Conservation (phyloP, 768 basidiomycete species). For the Cyclocybe aegerita region DNA sequence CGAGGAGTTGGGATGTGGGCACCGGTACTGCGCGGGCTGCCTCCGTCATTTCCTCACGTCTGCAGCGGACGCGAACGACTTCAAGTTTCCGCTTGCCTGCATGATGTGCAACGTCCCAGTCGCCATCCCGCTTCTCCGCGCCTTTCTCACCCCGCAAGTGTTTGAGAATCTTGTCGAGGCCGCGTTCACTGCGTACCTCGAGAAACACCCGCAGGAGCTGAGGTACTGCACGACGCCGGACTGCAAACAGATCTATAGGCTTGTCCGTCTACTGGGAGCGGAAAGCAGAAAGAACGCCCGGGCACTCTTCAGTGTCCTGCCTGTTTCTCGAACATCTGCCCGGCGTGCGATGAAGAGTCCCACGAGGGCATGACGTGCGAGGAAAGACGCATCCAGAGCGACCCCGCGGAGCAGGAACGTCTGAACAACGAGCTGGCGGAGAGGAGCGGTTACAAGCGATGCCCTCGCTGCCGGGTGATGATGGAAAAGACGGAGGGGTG, state of each 20-base stretch:
- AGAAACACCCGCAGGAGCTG: constrained; percentile 53
- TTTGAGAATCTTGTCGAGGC: constrained; percentile 56
- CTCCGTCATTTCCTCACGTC: constrained; percentile 46
- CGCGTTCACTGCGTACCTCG: constrained; percentile 54
- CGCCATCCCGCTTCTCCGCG: constrained; percentile 50
- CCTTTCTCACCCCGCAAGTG: constrained; percentile 46
- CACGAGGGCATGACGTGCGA: constrained; percentile 55
- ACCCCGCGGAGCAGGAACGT: constrained; percentile 40
- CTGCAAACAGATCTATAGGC: constrained; percentile 65
- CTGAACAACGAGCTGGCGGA: constrained; percentile 40
- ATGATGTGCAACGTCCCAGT: constrained; percentile 58
- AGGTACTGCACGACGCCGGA: constrained; percentile 73
- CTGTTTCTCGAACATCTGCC: constrained; percentile 49
- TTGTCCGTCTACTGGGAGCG: neutral
- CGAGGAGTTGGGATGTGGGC: constrained; percentile 44
- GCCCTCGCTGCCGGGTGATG: constrained; percentile 42
- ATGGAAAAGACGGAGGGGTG: constrained; percentile 55
- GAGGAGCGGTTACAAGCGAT: constrained; percentile 40
- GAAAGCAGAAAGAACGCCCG: constrained; percentile 5
- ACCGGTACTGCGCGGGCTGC: constrained; percentile 50
- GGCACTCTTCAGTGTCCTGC: constrained; percentile 46
- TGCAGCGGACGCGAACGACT: constrained; percentile 39
- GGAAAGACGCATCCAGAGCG: constrained; percentile 29
- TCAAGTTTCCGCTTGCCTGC: constrained; percentile 55
- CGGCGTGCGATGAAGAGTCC: constrained; percentile 44